phyloP scores from a whole-genome alignment of 2,329 filamentous ascomycete species.

The Diaporthe helianthi region DNA sequence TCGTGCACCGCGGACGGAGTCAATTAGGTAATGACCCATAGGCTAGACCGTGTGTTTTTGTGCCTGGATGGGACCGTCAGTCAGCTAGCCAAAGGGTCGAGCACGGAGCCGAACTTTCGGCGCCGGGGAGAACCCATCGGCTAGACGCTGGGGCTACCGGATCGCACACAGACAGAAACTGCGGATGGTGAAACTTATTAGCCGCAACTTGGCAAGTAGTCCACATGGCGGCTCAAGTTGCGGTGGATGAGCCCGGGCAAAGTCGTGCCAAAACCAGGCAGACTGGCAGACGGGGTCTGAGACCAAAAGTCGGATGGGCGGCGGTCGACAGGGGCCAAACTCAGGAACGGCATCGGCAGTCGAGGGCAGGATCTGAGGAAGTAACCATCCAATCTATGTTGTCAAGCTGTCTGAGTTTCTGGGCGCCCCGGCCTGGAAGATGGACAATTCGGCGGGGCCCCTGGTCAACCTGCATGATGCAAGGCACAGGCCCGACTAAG shows the following conservation, averaged over 20 bases:
- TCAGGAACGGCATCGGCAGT: constrained; percentile 18
- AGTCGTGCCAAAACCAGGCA: neutral
- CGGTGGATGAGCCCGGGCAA: neutral
- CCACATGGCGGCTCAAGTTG: neutral
- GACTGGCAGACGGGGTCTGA: neutral
- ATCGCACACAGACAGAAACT: neutral
- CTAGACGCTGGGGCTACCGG: neutral
- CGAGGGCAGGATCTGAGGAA: neutral
- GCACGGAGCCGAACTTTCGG: constrained; percentile 24
- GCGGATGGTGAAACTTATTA: too few species aligned
- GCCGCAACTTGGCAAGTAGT: neutral
- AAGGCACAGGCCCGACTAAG: constrained; percentile 30
- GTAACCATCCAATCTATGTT: constrained; percentile 15
- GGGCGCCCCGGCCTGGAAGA: neutral
- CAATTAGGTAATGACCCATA: constrained; percentile 3
- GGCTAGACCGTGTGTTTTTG: neutral
- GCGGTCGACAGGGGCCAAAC: neutral
- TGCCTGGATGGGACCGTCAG: neutral
- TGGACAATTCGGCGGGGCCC: constrained; percentile 3
- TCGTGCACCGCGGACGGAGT: neutral
- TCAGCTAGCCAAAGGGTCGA: neutral
- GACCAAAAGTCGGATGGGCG: neutral
- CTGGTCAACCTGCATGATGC: constrained; percentile 32
- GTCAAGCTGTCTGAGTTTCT: neutral
- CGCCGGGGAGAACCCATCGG: neutral